Conservation (phyloP, 139 green algal species). For the Astrephomene gubernaculifera region DNA sequence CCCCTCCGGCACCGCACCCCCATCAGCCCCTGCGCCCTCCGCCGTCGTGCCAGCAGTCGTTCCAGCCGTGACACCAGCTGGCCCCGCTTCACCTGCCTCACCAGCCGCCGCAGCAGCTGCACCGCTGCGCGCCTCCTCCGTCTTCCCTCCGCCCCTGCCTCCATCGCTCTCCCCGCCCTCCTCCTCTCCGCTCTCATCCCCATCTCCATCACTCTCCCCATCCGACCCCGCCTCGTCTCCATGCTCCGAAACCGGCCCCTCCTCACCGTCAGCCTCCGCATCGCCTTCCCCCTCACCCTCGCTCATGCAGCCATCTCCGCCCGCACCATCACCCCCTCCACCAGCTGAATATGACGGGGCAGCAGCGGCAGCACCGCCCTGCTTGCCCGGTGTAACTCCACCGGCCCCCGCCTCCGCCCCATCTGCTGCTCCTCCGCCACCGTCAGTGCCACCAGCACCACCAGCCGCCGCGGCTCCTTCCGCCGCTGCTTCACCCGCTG, state of each 20-base stretch:
- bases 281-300: neutral
- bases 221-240: neutral
- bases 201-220: neutral
- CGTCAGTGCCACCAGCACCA: neutral
- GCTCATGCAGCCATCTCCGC: neutral
- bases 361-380: too few species aligned
- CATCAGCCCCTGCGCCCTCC: neutral
- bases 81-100: neutral
- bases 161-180: neutral
- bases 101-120: slow-evolving; percentile 14
- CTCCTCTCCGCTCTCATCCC: neutral
- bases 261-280: slow-evolving; percentile 1
- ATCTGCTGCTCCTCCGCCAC: neutral
- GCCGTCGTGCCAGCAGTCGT: neutral
- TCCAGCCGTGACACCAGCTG: neutral
- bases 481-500: neutral
- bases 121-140: neutral
- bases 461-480: neutral
- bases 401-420: neutral
- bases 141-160: slow-evolving; percentile 1
- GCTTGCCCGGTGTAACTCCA: too few species aligned
- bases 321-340: too few species aligned
- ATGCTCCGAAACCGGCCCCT: neutral
- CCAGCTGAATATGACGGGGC: neutral
- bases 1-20: neutral